phyloP scores from a whole-genome alignment of 1,284 basidiomycete species.

The Cryptococcus sp. region DNA sequence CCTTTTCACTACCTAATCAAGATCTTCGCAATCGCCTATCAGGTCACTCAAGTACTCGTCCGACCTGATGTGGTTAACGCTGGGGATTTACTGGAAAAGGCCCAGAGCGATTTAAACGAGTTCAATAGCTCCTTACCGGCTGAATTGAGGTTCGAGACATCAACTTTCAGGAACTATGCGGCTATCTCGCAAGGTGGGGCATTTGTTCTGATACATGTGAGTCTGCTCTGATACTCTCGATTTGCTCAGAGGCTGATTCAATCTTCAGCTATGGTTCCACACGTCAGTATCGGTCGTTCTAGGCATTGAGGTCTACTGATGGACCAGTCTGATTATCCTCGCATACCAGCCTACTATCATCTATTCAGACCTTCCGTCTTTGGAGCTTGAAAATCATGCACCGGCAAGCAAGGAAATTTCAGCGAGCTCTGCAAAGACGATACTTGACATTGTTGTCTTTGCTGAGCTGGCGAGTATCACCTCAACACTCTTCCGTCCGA shows the following conservation, averaged over 20 bases:
- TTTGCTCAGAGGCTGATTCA: background rate
- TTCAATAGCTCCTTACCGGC: constrained; percentile 13
- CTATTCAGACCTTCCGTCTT: constrained; percentile 2
- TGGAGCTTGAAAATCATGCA: background rate
- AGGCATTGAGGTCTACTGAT: background rate
- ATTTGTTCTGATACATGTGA: constrained; percentile 22
- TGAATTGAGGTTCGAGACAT: constrained; percentile 14
- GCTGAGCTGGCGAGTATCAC: constrained; percentile 12
- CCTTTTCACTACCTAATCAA: constrained; percentile 11
- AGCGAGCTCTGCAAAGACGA: constrained; percentile 20
- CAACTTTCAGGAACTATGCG: constrained; percentile 16
- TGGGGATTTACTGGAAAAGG: background rate
- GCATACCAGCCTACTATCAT: constrained; percentile 11
- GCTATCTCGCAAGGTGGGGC: constrained; percentile 8
- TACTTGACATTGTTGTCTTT: constrained; percentile 18
- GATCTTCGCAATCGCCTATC: constrained; percentile 6
- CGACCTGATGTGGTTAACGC: background rate
- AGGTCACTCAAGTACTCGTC: constrained; percentile 3
- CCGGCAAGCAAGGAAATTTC: constrained; percentile 10
- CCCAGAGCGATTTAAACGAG: constrained; percentile 14
- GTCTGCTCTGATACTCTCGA: background rate
- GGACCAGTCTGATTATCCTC: constrained; percentile 14
- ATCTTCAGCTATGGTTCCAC: constrained; percentile 17
- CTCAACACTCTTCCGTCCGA: background rate
- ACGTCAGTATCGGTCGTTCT: constrained; percentile 7